Conservation (phyloP, 805 yeast genomes). For the Starmerella gropengiesseri region DNA sequence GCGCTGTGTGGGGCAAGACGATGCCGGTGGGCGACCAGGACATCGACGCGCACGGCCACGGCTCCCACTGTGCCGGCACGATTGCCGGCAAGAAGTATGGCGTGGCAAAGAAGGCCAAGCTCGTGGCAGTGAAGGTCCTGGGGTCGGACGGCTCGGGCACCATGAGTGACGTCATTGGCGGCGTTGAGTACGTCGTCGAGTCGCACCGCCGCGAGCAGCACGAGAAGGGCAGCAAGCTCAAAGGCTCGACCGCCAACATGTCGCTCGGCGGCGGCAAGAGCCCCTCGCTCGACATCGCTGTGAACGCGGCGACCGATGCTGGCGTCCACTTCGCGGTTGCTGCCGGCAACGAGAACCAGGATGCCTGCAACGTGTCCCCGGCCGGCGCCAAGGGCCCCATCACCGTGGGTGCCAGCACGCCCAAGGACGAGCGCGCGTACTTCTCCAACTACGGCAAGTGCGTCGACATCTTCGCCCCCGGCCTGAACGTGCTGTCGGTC, state of each 20-base stretch:
- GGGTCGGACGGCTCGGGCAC: conserved; percentile 47
- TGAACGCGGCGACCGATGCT: conserved; percentile 75
- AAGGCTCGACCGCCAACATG: conserved; percentile 52
- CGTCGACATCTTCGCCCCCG: conserved; percentile 96
- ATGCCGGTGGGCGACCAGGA: conserved; percentile 38
- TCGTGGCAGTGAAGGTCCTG: conserved; percentile 51
- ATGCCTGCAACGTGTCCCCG: conserved; percentile 88
- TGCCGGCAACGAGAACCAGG: conserved; percentile 89
- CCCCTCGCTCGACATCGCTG: conserved; percentile 75
- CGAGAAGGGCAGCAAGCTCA: conserved; percentile 36
- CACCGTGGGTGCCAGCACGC: conserved; percentile 91
- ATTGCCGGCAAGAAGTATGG: conserved; percentile 44
- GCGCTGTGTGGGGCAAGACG: conserved; percentile 47
- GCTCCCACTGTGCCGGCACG: conserved; percentile 53
- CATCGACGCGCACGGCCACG: conserved; percentile 47
- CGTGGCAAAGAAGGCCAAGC: conserved; percentile 45
- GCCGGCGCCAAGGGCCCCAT: conserved; percentile 53
- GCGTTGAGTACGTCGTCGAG: conserved; percentile 55
- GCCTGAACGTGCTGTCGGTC: conserved; percentile 68
- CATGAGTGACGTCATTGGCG: conserved; percentile 49
- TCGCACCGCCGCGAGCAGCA: conserved; percentile 38
- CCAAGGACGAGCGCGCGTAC: conserved; percentile 81
- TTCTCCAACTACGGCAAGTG: conserved; percentile 94
- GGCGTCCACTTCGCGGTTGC: conserved; percentile 93
- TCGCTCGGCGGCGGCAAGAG: conserved; percentile 91